These are phyloP conservation scores for Leucocoprinus birnbaumii DNA, from an alignment of 768 basidiomycete species.

Conservation along the genomic window DNA sequence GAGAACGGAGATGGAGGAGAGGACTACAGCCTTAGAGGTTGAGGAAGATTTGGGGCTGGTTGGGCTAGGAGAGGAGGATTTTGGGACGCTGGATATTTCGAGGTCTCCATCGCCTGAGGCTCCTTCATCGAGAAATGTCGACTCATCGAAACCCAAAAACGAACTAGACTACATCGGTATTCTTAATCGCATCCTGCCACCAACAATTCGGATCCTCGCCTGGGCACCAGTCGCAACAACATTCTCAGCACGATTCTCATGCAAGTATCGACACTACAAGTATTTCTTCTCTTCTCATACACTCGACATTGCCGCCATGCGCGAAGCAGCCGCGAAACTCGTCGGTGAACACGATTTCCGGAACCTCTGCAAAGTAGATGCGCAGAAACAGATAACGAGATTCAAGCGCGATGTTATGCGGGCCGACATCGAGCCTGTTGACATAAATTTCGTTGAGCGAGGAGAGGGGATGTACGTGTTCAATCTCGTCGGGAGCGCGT, in stretches of 20 bases:
- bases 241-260: neutral
- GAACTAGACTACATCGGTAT: conserved; percentile 24
- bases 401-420: conserved; percentile 50
- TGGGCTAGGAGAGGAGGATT: no score
- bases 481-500: conserved; percentile 80
- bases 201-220: conserved; percentile 85
- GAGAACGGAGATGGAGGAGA: conserved; percentile 10
- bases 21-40: no score
- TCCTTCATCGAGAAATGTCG: neutral
- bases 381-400: conserved; percentile 43
- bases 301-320: no score
- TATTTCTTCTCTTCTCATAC: no score
- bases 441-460: neutral
- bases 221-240: conserved; percentile 88
- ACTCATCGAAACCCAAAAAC: neutral
- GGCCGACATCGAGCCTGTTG: conserved; percentile 12
- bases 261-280: no score
- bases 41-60: no score
- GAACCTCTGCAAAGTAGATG: conserved; percentile 92
- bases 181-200: conserved; percentile 85
- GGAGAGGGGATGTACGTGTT: conserved; percentile 12
- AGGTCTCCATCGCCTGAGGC: neutral
- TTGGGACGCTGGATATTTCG: no score
- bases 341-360: conserved; percentile 82
- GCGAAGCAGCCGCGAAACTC: no score